Conservation (phyloP, 179 eudicot species). For the Nepenthes alata region DNA sequence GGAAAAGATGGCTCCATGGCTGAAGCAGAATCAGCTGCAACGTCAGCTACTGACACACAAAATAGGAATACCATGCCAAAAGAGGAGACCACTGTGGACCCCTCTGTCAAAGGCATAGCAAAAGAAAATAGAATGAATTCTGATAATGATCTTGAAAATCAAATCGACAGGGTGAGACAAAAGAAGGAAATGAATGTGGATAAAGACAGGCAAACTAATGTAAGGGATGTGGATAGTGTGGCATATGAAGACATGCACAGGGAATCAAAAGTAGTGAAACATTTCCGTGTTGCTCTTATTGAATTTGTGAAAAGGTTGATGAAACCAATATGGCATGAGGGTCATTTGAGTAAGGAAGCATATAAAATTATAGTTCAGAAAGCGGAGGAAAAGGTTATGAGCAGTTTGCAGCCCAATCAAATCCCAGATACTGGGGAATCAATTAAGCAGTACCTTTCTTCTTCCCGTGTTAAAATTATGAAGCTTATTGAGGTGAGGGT, state of each 20-base stretch:
- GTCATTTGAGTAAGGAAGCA: constrained; percentile 73
- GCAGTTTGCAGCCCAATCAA: constrained; percentile 51
- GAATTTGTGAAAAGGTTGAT: constrained; percentile 72
- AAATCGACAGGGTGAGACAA: constrained; percentile 15
- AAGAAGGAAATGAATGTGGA: constrained; percentile 25
- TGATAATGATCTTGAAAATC: constrained; percentile 17
- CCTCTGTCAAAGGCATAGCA: constrained; percentile 24
- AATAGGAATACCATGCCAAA: constrained; percentile 20
- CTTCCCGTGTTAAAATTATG: constrained; percentile 48
- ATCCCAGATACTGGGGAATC: constrained; percentile 55
- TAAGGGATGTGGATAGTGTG: constrained; percentile 23
- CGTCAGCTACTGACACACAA: constrained; percentile 29
- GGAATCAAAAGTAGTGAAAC: constrained; percentile 49
- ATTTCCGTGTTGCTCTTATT: constrained; percentile 67
- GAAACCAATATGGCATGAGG: constrained; percentile 79
- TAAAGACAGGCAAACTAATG: constrained; percentile 25
- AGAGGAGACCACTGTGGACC: constrained; percentile 28
- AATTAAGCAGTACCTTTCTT: constrained; percentile 49
- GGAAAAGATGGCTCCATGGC: constrained; percentile 20
- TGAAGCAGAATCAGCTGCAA: constrained; percentile 39
- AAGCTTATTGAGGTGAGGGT: constrained; percentile 85
- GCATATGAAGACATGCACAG: constrained; percentile 19
- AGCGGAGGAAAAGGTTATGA: constrained; percentile 70
- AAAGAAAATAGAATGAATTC: constrained; percentile 18
- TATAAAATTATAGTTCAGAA: constrained; percentile 73